phyloP scores from a whole-genome alignment of 2,329 filamentous ascomycete species.

The Phyllosticta citrichinensis region DNA sequence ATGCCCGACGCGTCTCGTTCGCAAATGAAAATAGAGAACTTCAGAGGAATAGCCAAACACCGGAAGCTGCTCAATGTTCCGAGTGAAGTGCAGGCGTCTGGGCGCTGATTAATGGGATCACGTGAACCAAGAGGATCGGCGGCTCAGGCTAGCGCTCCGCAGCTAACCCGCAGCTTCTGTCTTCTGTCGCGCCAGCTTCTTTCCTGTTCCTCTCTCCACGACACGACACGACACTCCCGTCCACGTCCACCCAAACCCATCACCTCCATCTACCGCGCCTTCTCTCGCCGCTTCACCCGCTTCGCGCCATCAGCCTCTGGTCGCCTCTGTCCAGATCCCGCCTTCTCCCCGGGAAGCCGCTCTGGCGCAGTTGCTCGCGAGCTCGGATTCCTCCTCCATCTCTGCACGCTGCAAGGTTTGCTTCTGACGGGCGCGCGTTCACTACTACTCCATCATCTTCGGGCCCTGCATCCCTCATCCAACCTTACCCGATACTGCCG shows the following conservation, averaged over 20 bases:
- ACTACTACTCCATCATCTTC: constrained; percentile 5
- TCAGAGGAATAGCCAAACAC: background rate
- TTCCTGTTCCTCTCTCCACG: background rate
- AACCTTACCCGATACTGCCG: constrained; percentile 3
- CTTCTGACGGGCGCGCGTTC: constrained; percentile 10
- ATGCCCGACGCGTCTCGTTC: background rate
- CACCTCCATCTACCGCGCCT: background rate
- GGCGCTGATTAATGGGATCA: background rate
- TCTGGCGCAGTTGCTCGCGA: constrained; percentile 20
- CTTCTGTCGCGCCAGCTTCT: background rate
- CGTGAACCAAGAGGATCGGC: background rate
- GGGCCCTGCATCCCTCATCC: constrained; percentile 8
- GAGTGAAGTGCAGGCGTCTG: too few species aligned
- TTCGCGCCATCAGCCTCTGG: background rate
- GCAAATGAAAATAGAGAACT: background rate
- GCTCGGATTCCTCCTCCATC: constrained; percentile 13
- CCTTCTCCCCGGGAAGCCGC: constrained; percentile 13
- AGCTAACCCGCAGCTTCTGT: background rate
- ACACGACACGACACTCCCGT: background rate
- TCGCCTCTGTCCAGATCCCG: constrained; percentile 15
- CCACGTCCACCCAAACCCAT: background rate
- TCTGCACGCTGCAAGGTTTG: constrained; percentile 11
- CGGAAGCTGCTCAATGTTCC: background rate
- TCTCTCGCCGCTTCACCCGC: background rate
- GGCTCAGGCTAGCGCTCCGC: background rate